Conservation (phyloP, 2,329 filamentous ascomycete genomes). For the Penicillium sp. region DNA sequence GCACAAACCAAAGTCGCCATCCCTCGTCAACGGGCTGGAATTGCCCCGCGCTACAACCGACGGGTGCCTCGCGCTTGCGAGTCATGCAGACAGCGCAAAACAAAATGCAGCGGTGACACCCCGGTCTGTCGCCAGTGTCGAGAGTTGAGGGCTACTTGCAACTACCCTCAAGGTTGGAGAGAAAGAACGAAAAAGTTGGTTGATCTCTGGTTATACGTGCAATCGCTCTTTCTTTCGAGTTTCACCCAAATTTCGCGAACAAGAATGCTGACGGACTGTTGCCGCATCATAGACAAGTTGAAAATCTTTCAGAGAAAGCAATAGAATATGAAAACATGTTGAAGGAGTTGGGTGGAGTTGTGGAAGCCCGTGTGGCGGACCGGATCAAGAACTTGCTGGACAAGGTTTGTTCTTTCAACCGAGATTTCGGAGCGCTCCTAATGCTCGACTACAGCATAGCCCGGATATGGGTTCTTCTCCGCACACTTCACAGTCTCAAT, state of each 20-base stretch:
- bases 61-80: constrained; percentile 37
- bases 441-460: constrained; percentile 24
- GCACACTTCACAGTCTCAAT: constrained; percentile 29
- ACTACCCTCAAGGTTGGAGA: constrained; percentile 41
- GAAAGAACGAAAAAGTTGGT: constrained; percentile 40
- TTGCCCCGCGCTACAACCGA: constrained; percentile 20
- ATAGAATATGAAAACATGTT: constrained; percentile 43
- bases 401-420: constrained; percentile 31
- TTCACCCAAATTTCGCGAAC: not conserved
- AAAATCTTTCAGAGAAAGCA: constrained; percentile 33
- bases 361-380: constrained; percentile 34
- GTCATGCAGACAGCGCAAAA: constrained; percentile 40
- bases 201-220: not conserved
- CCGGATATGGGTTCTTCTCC: constrained; percentile 24
- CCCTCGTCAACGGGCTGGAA: constrained; percentile 28
- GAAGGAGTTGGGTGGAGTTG: constrained; percentile 36
- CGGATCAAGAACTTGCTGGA: constrained; percentile 39
- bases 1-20: constrained; percentile 29
- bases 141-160: constrained; percentile 35
- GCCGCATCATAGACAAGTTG: constrained; percentile 30
- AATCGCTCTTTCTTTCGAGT: not conserved
- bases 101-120: constrained; percentile 41
- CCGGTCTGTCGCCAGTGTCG: constrained; percentile 40
- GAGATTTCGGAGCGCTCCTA: not conserved
- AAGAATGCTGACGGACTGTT: constrained; percentile 10